Evolutionary conservation across 73 alveolate genomes (phyloP), one percentile per base, ranked within the genome.

Genomic region (Paraurostyla sp.): DNA sequence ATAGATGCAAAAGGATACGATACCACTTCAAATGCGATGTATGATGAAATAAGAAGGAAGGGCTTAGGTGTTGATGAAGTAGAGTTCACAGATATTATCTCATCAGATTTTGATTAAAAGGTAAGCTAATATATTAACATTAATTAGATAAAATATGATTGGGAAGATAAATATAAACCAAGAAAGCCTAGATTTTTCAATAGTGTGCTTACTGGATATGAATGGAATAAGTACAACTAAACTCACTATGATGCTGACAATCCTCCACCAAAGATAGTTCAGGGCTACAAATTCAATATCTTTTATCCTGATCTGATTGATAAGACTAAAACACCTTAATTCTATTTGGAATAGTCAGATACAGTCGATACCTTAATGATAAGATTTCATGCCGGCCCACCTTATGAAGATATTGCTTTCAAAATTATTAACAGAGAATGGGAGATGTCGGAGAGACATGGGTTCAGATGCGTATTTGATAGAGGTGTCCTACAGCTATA

Each of bases 381-480:
- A 42, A 96, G 99, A 52, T 98, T 98, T 92, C 96, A 93, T 73
- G 99, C 99, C 11, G 99, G 99, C 0, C 99, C 99, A 0, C 99
- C 99, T 22, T 98, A 98, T 94, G 99, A 98, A 92, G 99, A 98
- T 78, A 95, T 98, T 35, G 99, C 99, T 60, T 98, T 98, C 92
- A 96, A 97, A 93, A 98, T 99, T 63, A 93, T 99, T 22, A 98
- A 98, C 92, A 98, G 98, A 54, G 99, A 99, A 94, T 99, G 99
- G 99, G 99, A 98, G 65, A 93, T 97, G 80, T 92, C 98, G 41
- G 99, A 97, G 48, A 97, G 96, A 91, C 95, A 92, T 46, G 99
- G 98, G 65, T 97, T 97, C 85, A 96, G 93, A 76, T 91, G 97
- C 76, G 95, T 93, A 16, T 96, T 96, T 83, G 99, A 96, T 75